phyloP scores from a whole-genome alignment of 148 eudicot species.

The Fagopyrum esculentum region DNA sequence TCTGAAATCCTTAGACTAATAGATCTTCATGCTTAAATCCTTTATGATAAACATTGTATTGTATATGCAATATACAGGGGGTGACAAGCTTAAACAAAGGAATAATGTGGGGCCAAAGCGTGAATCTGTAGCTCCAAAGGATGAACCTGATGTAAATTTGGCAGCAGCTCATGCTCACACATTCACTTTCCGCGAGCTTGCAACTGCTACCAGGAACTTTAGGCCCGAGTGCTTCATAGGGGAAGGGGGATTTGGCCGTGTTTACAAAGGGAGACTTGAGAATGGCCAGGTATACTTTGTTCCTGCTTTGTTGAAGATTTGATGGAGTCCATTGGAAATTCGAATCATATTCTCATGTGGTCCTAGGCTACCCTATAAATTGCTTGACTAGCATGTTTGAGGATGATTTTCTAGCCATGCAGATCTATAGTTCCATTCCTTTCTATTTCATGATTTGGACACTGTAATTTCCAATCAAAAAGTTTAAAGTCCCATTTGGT shows the following conservation, averaged over 20 bases:
- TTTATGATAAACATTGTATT: not conserved
- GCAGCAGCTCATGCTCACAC: slow-evolving; percentile 51
- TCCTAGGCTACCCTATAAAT: not conserved
- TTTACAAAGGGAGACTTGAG: slow-evolving; percentile 68
- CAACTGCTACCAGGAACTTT: slow-evolving; percentile 75
- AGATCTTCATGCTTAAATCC: not conserved
- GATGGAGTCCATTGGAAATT: not conserved
- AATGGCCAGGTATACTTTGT: slow-evolving; percentile 51
- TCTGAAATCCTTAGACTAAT: not conserved
- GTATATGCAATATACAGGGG: slow-evolving; percentile 40
- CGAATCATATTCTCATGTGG: not conserved
- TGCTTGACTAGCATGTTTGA: not conserved
- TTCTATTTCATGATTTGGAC: not conserved
- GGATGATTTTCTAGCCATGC: not conserved
- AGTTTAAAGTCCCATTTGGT: no score
- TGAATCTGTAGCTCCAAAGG: slow-evolving; percentile 41
- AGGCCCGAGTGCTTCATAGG: slow-evolving; percentile 72
- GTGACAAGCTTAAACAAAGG: slow-evolving; percentile 51
- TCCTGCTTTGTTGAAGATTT: not conserved
- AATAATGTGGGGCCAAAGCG: slow-evolving; percentile 42
- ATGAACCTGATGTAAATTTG: slow-evolving; percentile 35
- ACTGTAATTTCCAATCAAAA: not conserved
- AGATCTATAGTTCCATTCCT: not conserved
- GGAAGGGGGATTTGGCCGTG: slow-evolving; percentile 97
- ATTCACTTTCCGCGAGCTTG: slow-evolving; percentile 82